Conservation (phyloP, 2,329 filamentous ascomycete species). For the Ophiocordyceps camponoti-leonardi region DNA sequence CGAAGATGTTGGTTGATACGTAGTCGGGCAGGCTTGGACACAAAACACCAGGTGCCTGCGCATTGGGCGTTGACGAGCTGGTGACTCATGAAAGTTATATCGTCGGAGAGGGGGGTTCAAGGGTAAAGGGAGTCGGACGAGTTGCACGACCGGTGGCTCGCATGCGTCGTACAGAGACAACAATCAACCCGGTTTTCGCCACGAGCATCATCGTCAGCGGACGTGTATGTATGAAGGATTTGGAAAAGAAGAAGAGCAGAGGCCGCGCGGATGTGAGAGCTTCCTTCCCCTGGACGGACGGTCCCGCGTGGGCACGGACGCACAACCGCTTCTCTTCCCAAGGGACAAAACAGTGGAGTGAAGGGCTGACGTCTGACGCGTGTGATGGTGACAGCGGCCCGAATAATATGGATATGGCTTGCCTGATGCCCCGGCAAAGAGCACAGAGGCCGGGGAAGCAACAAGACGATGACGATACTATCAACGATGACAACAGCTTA, state of each 20-base stretch:
- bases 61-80: not conserved
- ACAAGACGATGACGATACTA: too few species aligned
- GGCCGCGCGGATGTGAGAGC: not conserved
- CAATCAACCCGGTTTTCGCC: not conserved
- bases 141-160: not conserved
- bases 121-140: not conserved
- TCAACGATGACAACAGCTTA: too few species aligned
- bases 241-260: not conserved
- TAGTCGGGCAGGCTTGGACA: not conserved
- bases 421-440: too few species aligned
- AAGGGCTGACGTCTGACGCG: not conserved
- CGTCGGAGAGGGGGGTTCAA: not conserved
- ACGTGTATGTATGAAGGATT: not conserved
- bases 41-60: not conserved
- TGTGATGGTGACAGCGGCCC: not conserved
- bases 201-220: not conserved
- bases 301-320: not conserved
- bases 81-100: not conserved
- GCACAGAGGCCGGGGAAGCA: too few species aligned
- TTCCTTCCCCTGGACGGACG: not conserved
- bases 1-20: not conserved
- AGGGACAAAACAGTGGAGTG: not conserved
- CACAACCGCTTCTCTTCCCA: not conserved
- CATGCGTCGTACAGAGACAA: not conserved
- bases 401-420: not conserved